Percentiles rank a stretch among this genome's conserved stretches.
phyloP scores from a whole-genome alignment of 2,329 filamentous ascomycete species.

The Mollisia scopiformis region DNA sequence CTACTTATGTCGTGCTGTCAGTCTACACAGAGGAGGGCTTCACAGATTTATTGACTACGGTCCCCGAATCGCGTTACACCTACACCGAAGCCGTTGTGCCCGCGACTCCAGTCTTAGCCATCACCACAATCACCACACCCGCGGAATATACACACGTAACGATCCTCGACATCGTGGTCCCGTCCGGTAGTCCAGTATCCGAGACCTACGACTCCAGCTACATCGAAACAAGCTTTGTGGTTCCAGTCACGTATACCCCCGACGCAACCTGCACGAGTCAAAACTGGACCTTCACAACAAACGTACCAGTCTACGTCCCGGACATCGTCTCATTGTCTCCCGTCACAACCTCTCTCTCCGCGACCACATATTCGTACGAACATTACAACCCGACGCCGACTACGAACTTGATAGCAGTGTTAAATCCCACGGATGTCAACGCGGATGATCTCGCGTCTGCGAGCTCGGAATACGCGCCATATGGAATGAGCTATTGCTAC shows the following conservation, averaged over 20 bases:
- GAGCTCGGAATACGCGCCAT: conserved; percentile 12
- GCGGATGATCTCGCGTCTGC: conserved; percentile 14
- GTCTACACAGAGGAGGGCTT: conserved; percentile 16
- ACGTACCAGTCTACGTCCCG: conserved; percentile 22
- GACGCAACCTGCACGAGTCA: conserved; percentile 18
- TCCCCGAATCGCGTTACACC: conserved; percentile 7
- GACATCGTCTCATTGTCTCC: conserved; percentile 9
- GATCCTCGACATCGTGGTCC: conserved; percentile 14
- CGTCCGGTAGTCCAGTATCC: background rate
- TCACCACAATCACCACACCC: conserved; percentile 10
- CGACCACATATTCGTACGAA: conserved; percentile 10
- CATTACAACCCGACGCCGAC: conserved; percentile 7
- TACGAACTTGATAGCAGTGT: conserved; percentile 12
- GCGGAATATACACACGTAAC: conserved; percentile 18
- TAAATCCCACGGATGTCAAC: conserved; percentile 21
- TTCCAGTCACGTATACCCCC: conserved; percentile 23
- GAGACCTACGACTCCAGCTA: background rate
- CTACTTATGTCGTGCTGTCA: conserved; percentile 23
- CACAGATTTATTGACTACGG: conserved; percentile 1
- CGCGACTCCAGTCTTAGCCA: conserved; percentile 7
- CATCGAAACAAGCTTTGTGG: conserved; percentile 9
- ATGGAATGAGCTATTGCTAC: conserved; percentile 17
- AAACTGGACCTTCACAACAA: conserved; percentile 22
- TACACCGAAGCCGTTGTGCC: conserved; percentile 12
- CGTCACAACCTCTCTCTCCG: conserved; percentile 4